phyloP scores from a whole-genome alignment of 768 basidiomycete genomes.

The Mrakia frigida region DNA sequence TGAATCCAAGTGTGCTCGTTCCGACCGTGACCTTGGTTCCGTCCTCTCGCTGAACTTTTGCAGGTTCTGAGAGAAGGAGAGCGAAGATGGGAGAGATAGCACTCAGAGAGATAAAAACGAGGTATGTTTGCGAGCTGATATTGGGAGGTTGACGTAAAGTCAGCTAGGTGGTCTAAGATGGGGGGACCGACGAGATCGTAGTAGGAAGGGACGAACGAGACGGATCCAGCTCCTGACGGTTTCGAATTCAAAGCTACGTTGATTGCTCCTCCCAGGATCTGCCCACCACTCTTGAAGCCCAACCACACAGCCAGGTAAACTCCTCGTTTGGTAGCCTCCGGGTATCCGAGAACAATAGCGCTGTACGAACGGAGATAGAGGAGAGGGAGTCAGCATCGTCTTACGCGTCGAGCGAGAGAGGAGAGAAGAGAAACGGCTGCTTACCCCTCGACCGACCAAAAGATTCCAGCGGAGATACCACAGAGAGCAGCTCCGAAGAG shows the following conservation, averaged over 20 bases:
- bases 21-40: constrained; percentile 13
- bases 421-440: not conserved
- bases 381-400: not conserved
- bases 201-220: not conserved
- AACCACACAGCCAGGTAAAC: constrained; percentile 40
- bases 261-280: constrained; percentile 39
- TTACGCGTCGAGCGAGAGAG: not conserved
- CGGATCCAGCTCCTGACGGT: constrained; percentile 2
- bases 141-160: no score
- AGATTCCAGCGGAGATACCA: constrained; percentile 40
- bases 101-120: constrained; percentile 31
- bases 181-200: no score
- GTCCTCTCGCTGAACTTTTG: constrained; percentile 26
- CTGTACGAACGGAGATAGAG: constrained; percentile 20
- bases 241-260: constrained; percentile 39
- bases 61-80: constrained; percentile 25
- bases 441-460: constrained; percentile 33
- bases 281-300: constrained; percentile 34
- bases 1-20: constrained; percentile 19
- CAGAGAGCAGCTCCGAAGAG: constrained; percentile 38
- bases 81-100: constrained; percentile 20
- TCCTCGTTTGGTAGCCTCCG: constrained; percentile 37
- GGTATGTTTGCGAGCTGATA: not conserved
- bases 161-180: no score
- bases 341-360: constrained; percentile 42